These are phyloP conservation scores for Botrytis byssoidea DNA, from an alignment of 2,329 filamentous ascomycete genomes.

Conservation along the genomic window DNA sequence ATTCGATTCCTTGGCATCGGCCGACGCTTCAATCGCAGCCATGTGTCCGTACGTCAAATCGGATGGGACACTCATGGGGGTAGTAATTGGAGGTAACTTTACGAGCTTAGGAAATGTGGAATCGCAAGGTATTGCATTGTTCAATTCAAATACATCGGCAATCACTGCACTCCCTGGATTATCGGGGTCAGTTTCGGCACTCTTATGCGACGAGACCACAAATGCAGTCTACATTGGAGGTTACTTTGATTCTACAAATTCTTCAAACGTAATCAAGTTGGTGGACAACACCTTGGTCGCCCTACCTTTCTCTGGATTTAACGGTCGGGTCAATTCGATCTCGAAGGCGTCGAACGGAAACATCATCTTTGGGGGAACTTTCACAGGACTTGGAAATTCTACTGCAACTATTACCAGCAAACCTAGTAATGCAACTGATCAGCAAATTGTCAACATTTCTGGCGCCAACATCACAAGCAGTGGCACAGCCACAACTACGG, in stretches of 20 bases:
- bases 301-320: slow-evolving; percentile 90
- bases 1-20: slow-evolving; percentile 69
- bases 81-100: slow-evolving; percentile 92
- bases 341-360: slow-evolving; percentile 75
- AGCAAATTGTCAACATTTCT: slow-evolving; percentile 80
- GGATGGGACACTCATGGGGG: slow-evolving; percentile 65
- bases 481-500: slow-evolving; percentile 58
- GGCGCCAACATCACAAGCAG: slow-evolving; percentile 71
- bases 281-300: slow-evolving; percentile 68
- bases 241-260: slow-evolving; percentile 74
- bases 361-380: slow-evolving; percentile 88
- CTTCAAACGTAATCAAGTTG: slow-evolving; percentile 89
- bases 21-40: slow-evolving; percentile 80
- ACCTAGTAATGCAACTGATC: slow-evolving; percentile 55
- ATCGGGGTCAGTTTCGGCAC: slow-evolving; percentile 74
- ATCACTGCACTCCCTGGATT: slow-evolving; percentile 78
- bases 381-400: slow-evolving; percentile 83
- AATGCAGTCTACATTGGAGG: slow-evolving; percentile 90
- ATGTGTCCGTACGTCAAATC: slow-evolving; percentile 78
- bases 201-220: slow-evolving; percentile 76
- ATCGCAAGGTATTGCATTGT: slow-evolving; percentile 77
- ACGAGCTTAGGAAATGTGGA: slow-evolving; percentile 78
- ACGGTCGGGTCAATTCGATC: slow-evolving; percentile 86
- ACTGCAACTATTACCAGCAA: slow-evolving; percentile 51
- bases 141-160: slow-evolving; percentile 68